Base-by-base conservation (phyloP, 257 asterid species). In the Mentha longifolia region DNA sequence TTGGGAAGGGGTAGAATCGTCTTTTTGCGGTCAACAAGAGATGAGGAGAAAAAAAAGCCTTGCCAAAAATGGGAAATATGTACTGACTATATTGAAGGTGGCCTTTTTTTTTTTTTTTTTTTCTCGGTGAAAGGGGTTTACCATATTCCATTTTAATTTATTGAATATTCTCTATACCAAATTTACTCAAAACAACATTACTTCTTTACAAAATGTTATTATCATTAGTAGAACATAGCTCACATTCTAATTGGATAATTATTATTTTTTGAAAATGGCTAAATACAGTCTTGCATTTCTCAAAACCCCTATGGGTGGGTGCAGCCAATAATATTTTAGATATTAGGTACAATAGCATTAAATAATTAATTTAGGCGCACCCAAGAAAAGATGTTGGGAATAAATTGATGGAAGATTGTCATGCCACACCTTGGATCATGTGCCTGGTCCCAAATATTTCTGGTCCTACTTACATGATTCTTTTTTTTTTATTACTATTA, bases 351-450 rank as follows among this genome's bases (percentile, higher is more conserved):
- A 35, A 7, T 35, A 35, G 6, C 3, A 5, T 5, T 5, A 35
- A 35, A 35, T 35, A 35, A 6, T 35, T 1, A n/a, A 11, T 19
- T 41, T 17, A 35, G 31, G 39, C 19, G 63, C 63, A 57, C 41
- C 63, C 63, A 68, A 52, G 17, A 46, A 28, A 54, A 68, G 50
- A 35, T 35, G 60, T 28, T 65, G 37, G 50, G 41, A 20, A 25
- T 54, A 64, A 49, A 74, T 66, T 67, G 73, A 74, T 28, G 57
- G 6, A 81, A 72, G 77, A 78, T 67, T 37, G 77, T 67, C 82
- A 82, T 73, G 78, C 86, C 78, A 57, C 43, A 42, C 85, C 86
- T 90, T 83, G 89, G 92, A 86, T 90, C 96, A 83, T 80, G 91
- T 86, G 92, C 76, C 82, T 78, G 88, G 91, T 82, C 93, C 89